Evolutionary conservation across 2,329 filamentous ascomycete genomes (phyloP).

Genomic region (Catunica adiposa): DNA sequence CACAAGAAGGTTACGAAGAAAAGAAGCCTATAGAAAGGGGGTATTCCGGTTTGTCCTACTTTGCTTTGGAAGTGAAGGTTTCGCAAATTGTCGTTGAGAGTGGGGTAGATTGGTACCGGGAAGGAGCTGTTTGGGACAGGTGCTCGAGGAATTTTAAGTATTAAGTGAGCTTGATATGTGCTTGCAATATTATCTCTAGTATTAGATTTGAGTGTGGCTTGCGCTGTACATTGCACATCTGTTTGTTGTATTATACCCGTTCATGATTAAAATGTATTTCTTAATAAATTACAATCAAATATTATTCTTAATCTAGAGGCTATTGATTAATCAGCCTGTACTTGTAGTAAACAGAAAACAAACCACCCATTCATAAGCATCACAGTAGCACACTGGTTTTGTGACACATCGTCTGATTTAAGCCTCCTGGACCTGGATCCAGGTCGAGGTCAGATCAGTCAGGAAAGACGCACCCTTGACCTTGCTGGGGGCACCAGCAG

Average conservation of each 20-base stretch:
- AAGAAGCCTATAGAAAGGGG: constrained; percentile 30
- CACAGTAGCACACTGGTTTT: background rate
- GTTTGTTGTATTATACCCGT: background rate
- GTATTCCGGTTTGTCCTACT: background rate
- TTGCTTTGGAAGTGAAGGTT: constrained; percentile 4
- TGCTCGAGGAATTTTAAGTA: too few species aligned
- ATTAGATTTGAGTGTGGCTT: background rate
- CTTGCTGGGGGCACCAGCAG: constrained; percentile 23
- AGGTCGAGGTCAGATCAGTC: constrained; percentile 27
- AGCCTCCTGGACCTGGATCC: constrained; percentile 18
- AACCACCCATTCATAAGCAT: background rate
- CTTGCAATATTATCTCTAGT: too few species aligned
- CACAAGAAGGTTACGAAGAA: constrained; percentile 31
- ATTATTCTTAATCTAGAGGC: background rate
- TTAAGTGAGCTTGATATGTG: too few species aligned
- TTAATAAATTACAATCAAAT: background rate
- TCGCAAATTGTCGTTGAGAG: background rate
- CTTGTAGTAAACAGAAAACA: too few species aligned
- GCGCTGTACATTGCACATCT: background rate
- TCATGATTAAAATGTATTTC: background rate
- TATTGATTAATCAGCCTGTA: too few species aligned
- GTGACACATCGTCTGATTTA: background rate
- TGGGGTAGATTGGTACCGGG: background rate
- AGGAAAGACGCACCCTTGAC: constrained; percentile 34
- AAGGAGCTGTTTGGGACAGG: too few species aligned